A percentile compares a stretch with the other conserved stretches of the same genome.
Evolutionary conservation across 1,284 basidiomycete genomes (phyloP).

Genomic region (Termitomyces sp.): DNA sequence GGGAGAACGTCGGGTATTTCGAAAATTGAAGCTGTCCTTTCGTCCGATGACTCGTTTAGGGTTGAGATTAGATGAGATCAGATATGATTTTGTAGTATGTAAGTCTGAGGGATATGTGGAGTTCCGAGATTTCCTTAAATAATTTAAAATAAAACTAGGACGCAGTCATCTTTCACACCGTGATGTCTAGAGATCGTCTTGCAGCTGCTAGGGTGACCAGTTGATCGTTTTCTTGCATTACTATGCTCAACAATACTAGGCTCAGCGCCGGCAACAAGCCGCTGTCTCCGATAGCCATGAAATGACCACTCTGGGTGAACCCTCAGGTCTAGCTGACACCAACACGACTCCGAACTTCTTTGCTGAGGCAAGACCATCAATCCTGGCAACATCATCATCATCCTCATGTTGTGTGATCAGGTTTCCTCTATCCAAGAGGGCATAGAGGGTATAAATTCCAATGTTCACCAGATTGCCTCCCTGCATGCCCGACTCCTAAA

Average conservation of each 20-base stretch:
- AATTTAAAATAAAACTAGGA: background rate
- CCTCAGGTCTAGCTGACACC: constrained; percentile 11
- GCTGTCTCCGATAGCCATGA: constrained; percentile 17
- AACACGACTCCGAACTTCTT: constrained; percentile 24
- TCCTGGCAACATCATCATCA: background rate
- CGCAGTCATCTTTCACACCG: constrained; percentile 10
- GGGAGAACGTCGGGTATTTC: constrained; percentile 13
- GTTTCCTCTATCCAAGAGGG: constrained; percentile 53
- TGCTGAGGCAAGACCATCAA: constrained; percentile 24
- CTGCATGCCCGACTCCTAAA: constrained; percentile 58
- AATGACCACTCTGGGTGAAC: constrained; percentile 24
- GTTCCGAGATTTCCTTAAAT: constrained; percentile 1
- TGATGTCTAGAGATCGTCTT: constrained; percentile 29
- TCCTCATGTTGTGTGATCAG: constrained; percentile 26
- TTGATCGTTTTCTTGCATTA: background rate
- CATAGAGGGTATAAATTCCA: constrained; percentile 50
- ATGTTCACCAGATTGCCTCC: constrained; percentile 54
- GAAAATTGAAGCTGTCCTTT: constrained; percentile 15
- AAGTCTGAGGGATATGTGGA: no score
- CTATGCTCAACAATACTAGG: constrained; percentile 15
- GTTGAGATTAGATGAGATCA: constrained; percentile 23
- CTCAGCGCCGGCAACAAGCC: constrained; percentile 16
- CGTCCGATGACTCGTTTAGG: constrained; percentile 20
- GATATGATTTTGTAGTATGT: background rate
- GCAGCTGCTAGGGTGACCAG: constrained; percentile 29